Evolutionary conservation across 192 early-diverging fungal genomes (phyloP).

Genomic region (Radiomyces spectabilis): DNA sequence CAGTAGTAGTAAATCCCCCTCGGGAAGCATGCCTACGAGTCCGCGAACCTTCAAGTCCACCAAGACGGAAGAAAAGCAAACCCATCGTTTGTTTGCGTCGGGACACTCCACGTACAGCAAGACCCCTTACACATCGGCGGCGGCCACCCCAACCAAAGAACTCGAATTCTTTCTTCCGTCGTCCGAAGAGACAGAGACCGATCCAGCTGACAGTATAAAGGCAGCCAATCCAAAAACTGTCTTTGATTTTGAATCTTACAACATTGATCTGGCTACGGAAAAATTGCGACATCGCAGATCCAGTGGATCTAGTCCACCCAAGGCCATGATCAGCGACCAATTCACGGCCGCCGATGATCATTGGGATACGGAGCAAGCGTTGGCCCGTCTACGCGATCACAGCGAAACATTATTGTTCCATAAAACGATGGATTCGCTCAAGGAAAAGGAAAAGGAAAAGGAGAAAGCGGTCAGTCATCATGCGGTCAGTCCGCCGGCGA

Average conservation of each 20-base stretch:
- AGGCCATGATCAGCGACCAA: neutral
- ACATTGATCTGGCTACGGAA: neutral
- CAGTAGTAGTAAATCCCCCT: too few species aligned
- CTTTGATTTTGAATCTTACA: neutral
- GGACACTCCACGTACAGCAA: slow-evolving; percentile 1
- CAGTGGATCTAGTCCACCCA: neutral
- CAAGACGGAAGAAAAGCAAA: slow-evolving; percentile 2
- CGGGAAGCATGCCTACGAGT: too few species aligned
- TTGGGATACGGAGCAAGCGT: slow-evolving; percentile 1
- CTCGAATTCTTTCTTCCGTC: neutral
- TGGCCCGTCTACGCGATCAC: neutral
- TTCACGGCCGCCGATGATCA: too few species aligned
- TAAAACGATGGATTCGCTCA: neutral
- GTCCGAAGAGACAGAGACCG: neutral
- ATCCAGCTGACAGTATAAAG: neutral
- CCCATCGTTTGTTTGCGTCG: slow-evolving; percentile 1
- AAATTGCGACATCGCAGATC: neutral
- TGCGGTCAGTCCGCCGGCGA: neutral
- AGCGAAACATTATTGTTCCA: slow-evolving; percentile 7
- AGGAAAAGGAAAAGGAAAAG: neutral
- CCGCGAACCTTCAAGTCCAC: too few species aligned
- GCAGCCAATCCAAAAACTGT: neutral
- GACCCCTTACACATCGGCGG: slow-evolving; percentile 11
- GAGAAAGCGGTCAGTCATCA: neutral
- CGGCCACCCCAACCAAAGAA: slow-evolving; percentile 8